These are phyloP conservation scores for Fusarium foetens DNA, from an alignment of 2,329 filamentous ascomycete species.

Conservation along the genomic window DNA sequence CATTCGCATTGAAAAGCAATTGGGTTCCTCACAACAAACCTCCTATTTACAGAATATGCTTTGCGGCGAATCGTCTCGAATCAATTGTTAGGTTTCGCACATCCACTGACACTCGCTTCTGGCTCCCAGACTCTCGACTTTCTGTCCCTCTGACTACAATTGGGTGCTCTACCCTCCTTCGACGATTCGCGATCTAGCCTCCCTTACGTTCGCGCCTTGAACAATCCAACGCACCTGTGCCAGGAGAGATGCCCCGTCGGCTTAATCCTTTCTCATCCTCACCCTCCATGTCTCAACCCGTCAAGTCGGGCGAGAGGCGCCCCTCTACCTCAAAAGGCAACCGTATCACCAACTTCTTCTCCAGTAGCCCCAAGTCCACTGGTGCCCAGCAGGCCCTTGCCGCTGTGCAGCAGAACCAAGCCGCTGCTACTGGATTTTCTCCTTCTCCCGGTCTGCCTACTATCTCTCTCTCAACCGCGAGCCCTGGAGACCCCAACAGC, in stretches of 20 bases:
- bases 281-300: conserved; percentile 58
- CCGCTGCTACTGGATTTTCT: conserved; percentile 69
- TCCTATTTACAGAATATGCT: conserved; percentile 30
- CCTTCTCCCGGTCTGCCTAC: conserved; percentile 83
- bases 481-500: conserved; percentile 75
- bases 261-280: conserved; percentile 67
- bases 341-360: conserved; percentile 85
- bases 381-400: conserved; percentile 75
- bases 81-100: conserved; percentile 14
- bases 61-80: conserved; percentile 19
- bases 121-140: conserved; percentile 11
- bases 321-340: conserved; percentile 75
- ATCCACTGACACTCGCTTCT: conserved; percentile 25
- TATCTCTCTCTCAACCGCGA: conserved; percentile 90
- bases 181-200: conserved; percentile 11
- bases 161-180: conserved; percentile 10
- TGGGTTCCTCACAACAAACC: conserved; percentile 8
- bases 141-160: neutral
- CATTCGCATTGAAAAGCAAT: conserved; percentile 6
- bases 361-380: conserved; percentile 78
- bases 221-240: conserved; percentile 25
- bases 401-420: conserved; percentile 68
- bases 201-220: conserved; percentile 14
- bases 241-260: conserved; percentile 67
- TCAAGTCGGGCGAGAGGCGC: conserved; percentile 65